Evolutionary conservation across 805 yeast genomes (phyloP).

Genomic region (Wickerhamiella slavikovae): DNA sequence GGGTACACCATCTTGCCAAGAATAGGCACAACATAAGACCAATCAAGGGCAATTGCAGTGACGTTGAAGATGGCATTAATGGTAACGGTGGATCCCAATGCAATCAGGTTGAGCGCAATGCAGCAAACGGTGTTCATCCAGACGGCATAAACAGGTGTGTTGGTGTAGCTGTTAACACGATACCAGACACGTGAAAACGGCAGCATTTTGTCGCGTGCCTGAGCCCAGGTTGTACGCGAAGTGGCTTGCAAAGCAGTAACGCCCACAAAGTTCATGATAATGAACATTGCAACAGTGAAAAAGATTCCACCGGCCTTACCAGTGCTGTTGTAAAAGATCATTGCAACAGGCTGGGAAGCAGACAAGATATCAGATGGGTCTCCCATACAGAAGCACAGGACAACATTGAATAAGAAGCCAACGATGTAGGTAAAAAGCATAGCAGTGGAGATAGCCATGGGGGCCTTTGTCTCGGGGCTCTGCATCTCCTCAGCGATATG

Average conservation of each 20-base stretch:
- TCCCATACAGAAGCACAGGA: conserved; percentile 16
- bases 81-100: conserved; percentile 39
- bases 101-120: conserved; percentile 32
- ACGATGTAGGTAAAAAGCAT: conserved; percentile 15
- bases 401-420: conserved; percentile 17
- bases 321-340: conserved; percentile 37
- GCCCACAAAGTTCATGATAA: conserved; percentile 48
- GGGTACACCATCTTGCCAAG: conserved; percentile 36
- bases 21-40: conserved; percentile 48
- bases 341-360: conserved; percentile 38
- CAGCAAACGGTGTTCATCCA: conserved; percentile 32
- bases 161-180: conserved; percentile 28
- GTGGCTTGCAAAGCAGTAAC: conserved; percentile 40
- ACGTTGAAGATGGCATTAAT: conserved; percentile 54
- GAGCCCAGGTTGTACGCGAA: conserved; percentile 57
- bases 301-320: conserved; percentile 48
- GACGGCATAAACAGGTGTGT: conserved; percentile 42
- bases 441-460: conserved; percentile 37
- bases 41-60: conserved; percentile 48
- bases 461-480: conserved; percentile 33
- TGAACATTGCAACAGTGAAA: conserved; percentile 35
- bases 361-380: conserved; percentile 10
- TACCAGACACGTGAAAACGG: conserved; percentile 33
- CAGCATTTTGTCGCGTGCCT: conserved; percentile 56
- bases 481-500: conserved; percentile 51